These are phyloP conservation scores for Wickerhamomyces strasburgensis DNA, from an alignment of 805 yeast species.

Conservation along the genomic window DNA sequence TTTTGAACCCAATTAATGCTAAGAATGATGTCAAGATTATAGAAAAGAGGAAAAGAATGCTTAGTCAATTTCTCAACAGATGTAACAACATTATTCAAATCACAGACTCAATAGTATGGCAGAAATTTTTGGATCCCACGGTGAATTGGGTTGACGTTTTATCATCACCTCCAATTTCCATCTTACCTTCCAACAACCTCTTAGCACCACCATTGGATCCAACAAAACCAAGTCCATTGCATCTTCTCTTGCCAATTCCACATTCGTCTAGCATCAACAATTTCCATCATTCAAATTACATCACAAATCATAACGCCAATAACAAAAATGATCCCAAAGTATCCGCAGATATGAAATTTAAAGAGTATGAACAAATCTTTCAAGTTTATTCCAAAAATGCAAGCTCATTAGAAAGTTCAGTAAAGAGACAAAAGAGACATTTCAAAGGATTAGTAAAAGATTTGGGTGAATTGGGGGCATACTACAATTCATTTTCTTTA, in stretches of 20 bases:
- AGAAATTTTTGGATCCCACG: slow-evolving; percentile 80
- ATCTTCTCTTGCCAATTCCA: slow-evolving; percentile 60
- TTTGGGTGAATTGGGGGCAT: slow-evolving; percentile 73
- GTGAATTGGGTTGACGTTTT: slow-evolving; percentile 78
- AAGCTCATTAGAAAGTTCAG: slow-evolving; percentile 15
- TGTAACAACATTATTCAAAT: slow-evolving; percentile 59
- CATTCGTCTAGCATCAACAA: slow-evolving; percentile 31
- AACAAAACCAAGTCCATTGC: slow-evolving; percentile 50
- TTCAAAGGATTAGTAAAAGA: slow-evolving; percentile 56
- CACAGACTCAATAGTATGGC: slow-evolving; percentile 55
- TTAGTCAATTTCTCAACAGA: slow-evolving; percentile 71
- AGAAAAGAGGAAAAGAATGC: slow-evolving; percentile 69
- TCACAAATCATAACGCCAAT: slow-evolving; percentile 5
- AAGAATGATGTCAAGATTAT: slow-evolving; percentile 41
- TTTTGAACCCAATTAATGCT: slow-evolving; percentile 38
- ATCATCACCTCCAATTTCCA: slow-evolving; percentile 47
- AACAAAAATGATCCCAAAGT: slow-evolving; percentile 14
- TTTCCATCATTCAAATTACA: slow-evolving; percentile 7
- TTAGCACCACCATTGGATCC: slow-evolving; percentile 62
- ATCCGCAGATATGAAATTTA: slow-evolving; percentile 15
- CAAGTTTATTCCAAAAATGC: slow-evolving; percentile 22
- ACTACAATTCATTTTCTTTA: slow-evolving; percentile 54
- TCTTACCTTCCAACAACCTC: slow-evolving; percentile 47
- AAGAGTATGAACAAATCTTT: slow-evolving; percentile 25
- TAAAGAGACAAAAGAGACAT: slow-evolving; percentile 28